Evolutionary conservation across 2,329 filamentous ascomycete species (phyloP).

Genomic region (Fusarium burgessii): DNA sequence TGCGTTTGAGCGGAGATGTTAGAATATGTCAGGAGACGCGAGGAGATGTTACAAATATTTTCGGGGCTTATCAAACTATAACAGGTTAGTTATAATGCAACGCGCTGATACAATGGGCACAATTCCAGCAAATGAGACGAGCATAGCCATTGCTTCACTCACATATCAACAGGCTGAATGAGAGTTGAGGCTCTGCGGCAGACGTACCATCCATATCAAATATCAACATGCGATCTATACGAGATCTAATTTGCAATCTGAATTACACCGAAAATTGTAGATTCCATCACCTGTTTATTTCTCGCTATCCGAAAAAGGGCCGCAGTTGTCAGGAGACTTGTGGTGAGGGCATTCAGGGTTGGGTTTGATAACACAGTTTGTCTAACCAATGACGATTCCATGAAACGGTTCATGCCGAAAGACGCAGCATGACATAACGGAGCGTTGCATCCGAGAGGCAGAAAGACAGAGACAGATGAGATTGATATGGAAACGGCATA

Average conservation of each 20-base stretch:
- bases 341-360: constrained; percentile 29
- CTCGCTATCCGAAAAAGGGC: constrained; percentile 27
- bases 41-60: constrained; percentile 1
- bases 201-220: constrained; percentile 10
- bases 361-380: constrained; percentile 11
- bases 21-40: neutral
- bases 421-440: constrained; percentile 23
- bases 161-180: neutral
- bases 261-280: constrained; percentile 22
- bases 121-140: neutral
- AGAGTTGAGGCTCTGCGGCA: constrained; percentile 30
- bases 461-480: constrained; percentile 6
- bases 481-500: constrained; percentile 21
- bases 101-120: neutral
- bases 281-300: constrained; percentile 29
- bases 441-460: constrained; percentile 23
- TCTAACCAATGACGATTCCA: constrained; percentile 12
- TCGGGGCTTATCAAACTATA: neutral
- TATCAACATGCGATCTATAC: constrained; percentile 31
- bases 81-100: neutral
- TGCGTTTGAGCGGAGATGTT: neutral
- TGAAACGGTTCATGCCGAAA: constrained; percentile 17
- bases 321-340: constrained; percentile 31
- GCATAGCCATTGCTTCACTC: neutral
- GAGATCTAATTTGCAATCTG: constrained; percentile 26